Conservation (phyloP, 2,329 filamentous ascomycete genomes). For the Diplodia corticola region DNA sequence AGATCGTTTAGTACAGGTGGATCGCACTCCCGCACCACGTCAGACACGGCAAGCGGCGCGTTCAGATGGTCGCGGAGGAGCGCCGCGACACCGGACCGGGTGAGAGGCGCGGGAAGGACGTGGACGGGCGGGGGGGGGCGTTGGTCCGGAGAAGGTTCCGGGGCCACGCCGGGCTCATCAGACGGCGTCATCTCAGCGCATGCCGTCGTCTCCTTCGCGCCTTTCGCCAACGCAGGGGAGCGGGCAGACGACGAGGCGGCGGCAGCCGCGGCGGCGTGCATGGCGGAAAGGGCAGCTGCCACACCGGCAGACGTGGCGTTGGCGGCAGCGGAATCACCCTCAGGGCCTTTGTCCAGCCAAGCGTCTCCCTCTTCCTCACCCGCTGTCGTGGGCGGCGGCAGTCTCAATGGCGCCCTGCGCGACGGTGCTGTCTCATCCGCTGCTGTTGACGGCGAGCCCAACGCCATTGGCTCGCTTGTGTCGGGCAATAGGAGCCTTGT, state of each 20-base stretch:
- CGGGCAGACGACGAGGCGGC: neutral
- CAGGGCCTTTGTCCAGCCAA: neutral
- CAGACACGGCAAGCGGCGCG: slow-evolving; percentile 19
- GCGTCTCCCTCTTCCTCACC: neutral
- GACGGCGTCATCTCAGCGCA: neutral
- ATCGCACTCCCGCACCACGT: slow-evolving; percentile 45
- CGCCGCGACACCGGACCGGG: neutral
- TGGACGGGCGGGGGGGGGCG: neutral
- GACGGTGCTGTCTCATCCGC: neutral
- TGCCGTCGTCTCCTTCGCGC: neutral
- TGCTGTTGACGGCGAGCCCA: neutral
- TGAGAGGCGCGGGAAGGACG: neutral
- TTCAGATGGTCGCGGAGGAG: slow-evolving; percentile 27
- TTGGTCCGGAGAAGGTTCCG: neutral
- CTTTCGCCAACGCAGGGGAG: neutral
- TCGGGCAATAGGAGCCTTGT: neutral
- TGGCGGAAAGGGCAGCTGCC: neutral
- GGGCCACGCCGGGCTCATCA: neutral
- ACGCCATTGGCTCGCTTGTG: neutral
- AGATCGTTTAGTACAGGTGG: slow-evolving; percentile 35
- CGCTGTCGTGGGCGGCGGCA: neutral
- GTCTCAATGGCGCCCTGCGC: slow-evolving; percentile 1
- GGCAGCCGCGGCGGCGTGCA: slow-evolving; percentile 1
- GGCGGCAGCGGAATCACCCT: neutral
- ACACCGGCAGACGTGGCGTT: neutral